Evolutionary conservation across 1,284 basidiomycete genomes (phyloP), one percentile per base, ranked within the genome.

Genomic region (Boletus mariae): DNA sequence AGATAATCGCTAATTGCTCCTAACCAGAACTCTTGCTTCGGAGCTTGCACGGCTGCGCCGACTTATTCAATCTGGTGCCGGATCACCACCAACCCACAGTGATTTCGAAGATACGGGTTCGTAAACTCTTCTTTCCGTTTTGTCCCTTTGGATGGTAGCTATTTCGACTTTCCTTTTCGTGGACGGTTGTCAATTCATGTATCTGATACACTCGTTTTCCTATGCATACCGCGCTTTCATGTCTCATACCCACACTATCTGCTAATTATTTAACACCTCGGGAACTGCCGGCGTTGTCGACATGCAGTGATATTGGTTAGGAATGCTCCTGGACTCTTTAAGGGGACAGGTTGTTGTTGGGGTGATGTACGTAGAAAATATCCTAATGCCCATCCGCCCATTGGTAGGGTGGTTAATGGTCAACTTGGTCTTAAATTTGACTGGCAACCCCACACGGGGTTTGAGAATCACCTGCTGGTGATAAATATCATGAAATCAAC

Each of bases 31-130:
- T 42, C 67, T 88, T 25, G 72, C 83, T 3, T 72, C 74, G 42
- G 85, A 88, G 61, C 75, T 90, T 26, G 77, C 80, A 40, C 76
- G 85, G 53, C 69, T 90, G 60, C 75, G 85, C 61, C 75, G 87
- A 54, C 76, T 90, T 40, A 89, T 90, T 80, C 84, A 81, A 59
- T 71, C 71, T 15, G 64, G 71, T 59, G 66, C 67, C 3, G 67
- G 60, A 49, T 57, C 66, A 56, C 66, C 64, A 42, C 47, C 59
- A 31, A 51, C 54, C 25, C 35, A 51, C 42, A 55, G 46, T 43
- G 54, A 54, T 28, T 47, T 46, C 4, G 58, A 54, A 51, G 54
- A 41, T 28, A 23, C 48, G 28, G 51, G 32, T 52, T 60, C 56
- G 56, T 68, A 51, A 48, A 26, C 45, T 49, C 52, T 35, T 26